Conservation (phyloP, 2,329 filamentous ascomycete species). For the Botrytis pseudocinerea region DNA sequence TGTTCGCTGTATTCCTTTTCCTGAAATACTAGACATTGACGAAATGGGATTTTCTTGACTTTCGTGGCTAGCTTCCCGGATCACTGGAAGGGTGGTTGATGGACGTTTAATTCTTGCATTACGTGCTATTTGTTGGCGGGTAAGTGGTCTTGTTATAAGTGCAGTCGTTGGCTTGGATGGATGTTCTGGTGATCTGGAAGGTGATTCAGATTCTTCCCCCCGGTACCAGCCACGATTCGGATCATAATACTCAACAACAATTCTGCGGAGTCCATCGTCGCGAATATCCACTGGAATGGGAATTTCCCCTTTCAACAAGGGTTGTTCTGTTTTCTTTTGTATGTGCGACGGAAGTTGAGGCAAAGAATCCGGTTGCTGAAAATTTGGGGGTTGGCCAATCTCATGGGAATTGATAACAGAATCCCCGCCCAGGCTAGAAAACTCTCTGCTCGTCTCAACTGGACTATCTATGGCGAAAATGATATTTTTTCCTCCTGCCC, state of each 20-base stretch:
- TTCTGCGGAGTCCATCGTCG: not conserved
- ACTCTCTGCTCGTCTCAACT: not conserved
- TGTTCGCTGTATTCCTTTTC: conserved; percentile 10
- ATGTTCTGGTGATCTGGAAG: not conserved
- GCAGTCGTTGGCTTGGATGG: not conserved
- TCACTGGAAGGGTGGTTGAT: conserved; percentile 31
- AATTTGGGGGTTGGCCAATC: not conserved
- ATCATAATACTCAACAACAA: conserved; percentile 30
- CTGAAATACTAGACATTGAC: not conserved
- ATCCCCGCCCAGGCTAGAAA: not conserved
- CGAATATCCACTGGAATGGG: too few relatives aligned
- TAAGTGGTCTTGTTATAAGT: conserved; percentile 23
- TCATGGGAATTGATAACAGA: not conserved
- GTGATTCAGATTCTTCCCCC: conserved; percentile 8
- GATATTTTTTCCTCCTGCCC: not conserved
- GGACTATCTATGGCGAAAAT: not conserved
- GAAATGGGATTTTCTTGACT: not conserved
- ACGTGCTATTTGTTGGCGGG: conserved; percentile 32
- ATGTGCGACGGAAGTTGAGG: not conserved
- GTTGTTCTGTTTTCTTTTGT: not conserved
- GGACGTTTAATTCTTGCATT: conserved; percentile 34
- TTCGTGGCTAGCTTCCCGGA: conserved; percentile 1
- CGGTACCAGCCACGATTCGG: conserved; percentile 27
- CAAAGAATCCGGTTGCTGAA: not conserved
- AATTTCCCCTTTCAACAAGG: not conserved